Conservation (phyloP, 768 basidiomycete genomes). For the Tricholoma terreum region DNA sequence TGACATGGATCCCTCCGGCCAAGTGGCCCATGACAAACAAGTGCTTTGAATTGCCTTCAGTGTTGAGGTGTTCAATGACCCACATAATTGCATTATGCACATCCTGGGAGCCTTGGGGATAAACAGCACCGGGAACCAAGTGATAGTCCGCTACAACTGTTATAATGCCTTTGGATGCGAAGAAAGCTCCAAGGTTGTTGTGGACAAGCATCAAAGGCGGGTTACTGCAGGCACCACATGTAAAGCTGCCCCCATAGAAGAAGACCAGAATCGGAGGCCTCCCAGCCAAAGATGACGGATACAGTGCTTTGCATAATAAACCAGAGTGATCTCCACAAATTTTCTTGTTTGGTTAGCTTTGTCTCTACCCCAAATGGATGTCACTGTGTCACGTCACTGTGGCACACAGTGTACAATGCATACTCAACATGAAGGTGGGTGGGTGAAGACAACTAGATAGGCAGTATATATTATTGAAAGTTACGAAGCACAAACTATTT, state of each 20-base stretch:
- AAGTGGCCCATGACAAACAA: constrained; percentile 23
- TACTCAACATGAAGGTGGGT: no score
- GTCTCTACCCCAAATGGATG: no score
- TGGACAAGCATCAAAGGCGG: constrained; percentile 21
- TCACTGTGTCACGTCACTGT: no score
- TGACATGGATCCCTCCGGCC: constrained; percentile 25
- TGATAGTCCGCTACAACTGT: constrained; percentile 26
- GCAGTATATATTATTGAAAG: no score
- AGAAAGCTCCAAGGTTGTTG: constrained; percentile 26
- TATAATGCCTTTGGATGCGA: constrained; percentile 23
- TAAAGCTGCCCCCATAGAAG: constrained; percentile 25
- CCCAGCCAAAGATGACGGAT: constrained; percentile 3
- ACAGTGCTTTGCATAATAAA: no score
- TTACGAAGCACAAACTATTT: no score
- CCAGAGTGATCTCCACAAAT: no score
- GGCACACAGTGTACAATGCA: no score
- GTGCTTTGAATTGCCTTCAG: constrained; percentile 7
- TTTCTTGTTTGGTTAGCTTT: no score
- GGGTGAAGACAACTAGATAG: no score
- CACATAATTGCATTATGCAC: constrained; percentile 21
- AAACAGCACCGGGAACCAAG: constrained; percentile 20
- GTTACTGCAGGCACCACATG: constrained; percentile 16
- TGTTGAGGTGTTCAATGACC: constrained; percentile 9
- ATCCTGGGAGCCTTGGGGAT: constrained; percentile 24
- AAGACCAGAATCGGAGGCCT: constrained; percentile 20